Base-by-base conservation (phyloP, 1,284 basidiomycete species). In the Microbotryum silenes-acaulis region DNA sequence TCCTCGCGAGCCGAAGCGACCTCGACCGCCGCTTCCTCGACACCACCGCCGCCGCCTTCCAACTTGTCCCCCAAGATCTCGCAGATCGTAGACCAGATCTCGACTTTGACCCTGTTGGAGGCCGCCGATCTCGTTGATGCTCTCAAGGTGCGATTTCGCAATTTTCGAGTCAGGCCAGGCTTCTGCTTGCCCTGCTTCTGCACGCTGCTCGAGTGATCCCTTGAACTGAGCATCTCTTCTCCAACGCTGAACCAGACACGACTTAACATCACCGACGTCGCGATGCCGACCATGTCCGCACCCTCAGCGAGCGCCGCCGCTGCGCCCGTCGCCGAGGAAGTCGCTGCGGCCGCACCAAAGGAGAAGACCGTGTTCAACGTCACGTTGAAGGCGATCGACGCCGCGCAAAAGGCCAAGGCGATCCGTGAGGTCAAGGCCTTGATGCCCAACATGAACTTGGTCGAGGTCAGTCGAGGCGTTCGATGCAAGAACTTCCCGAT, bases 351-450 rank as follows among this genome's bases (percentile, higher is more conserved):
- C 8, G 73, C 72, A 61, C 93, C 93, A 55, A 97, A 97, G 79
- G 96, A 98, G 79, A 98, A 98, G 85, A 96, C 93, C 9, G 83
- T 94, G 50, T 98, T 99, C 80, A 94, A 87, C 71, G 86, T 97
- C 74, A 94, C 87, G 77, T 82, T 97, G 51, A 89, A 92, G 74
- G 90, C 90, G 63, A 93, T 97, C 72, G 91, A 94, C 67, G 83
- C 90, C 4, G 79, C 83, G 23, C 81, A 88, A 62, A 97, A 99
- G 78, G 90, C 96, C 49, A 99, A 99, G 81, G 86, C 97, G 71
- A 99, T 99, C 75, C 85, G 90, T 72, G 96, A 98, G 78, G 90
- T 99, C 72, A 99, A 99, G 82, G 89, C 89, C 10, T 76, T 96
- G 70, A 86, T 94, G 71, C 91, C 92, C 37, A 91, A 89, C 77